phyloP scores from a whole-genome alignment of 768 basidiomycete species.

The Hirschioporus abietinus region DNA sequence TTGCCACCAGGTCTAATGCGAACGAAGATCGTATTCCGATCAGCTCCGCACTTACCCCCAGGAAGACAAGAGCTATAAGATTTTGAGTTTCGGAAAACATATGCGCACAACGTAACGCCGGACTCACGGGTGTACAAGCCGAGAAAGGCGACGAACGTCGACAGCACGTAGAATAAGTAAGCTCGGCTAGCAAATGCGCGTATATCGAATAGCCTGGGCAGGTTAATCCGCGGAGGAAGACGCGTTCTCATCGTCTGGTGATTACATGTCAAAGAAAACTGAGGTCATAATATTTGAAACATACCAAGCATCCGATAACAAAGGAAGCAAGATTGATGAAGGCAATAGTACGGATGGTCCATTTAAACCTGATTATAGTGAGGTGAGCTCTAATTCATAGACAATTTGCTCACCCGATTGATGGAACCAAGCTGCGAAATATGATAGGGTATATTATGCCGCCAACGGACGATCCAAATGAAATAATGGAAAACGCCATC shows the following conservation, averaged over 20 bases:
- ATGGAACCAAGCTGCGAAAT: background rate
- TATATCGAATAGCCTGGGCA: background rate
- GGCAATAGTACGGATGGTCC: background rate
- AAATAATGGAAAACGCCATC: background rate
- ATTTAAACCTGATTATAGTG: background rate
- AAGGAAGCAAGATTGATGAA: background rate
- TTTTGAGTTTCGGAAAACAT: background rate
- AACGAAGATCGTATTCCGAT: background rate
- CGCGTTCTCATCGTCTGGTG: background rate
- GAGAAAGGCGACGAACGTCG: conserved; percentile 2
- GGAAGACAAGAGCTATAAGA: background rate
- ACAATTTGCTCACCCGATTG: background rate
- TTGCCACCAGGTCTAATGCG: background rate
- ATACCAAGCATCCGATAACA: background rate
- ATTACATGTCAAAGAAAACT: background rate
- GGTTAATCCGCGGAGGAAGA: background rate
- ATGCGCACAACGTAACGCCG: background rate
- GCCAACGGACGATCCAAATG: background rate
- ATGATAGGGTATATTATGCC: conserved; percentile 2
- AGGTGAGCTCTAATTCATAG: background rate
- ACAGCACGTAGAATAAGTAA: background rate
- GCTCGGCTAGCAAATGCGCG: background rate
- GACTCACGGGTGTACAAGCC: conserved; percentile 1
- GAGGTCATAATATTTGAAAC: background rate
- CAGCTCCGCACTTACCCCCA: background rate